phyloP scores from a whole-genome alignment of 192 early-diverging fungal genomes.

The Backusella liffmaniae region DNA sequence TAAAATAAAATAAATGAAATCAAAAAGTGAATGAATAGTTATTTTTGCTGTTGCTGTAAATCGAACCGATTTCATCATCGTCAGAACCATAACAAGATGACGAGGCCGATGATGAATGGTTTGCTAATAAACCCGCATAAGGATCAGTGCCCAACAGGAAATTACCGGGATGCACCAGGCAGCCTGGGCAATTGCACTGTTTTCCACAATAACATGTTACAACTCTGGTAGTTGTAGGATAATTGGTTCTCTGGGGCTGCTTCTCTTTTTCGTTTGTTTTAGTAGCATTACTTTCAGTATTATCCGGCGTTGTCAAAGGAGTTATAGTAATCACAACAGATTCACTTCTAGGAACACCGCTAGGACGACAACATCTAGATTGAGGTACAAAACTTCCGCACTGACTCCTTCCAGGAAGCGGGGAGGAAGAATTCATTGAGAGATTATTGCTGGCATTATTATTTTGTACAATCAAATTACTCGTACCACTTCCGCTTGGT shows the following conservation, averaged over 20 bases:
- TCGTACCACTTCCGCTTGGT: background rate
- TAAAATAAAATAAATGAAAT: background rate
- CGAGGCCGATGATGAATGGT: constrained; percentile 9
- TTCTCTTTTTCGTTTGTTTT: background rate
- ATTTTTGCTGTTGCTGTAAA: constrained; percentile 8
- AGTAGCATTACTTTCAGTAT: background rate
- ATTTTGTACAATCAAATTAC: background rate
- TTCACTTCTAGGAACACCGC: background rate
- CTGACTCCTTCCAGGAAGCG: background rate
- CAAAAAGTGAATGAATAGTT: background rate
- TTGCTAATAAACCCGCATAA: constrained; percentile 5
- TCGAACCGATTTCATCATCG: constrained; percentile 3
- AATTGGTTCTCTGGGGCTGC: background rate
- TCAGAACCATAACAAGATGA: constrained; percentile 21
- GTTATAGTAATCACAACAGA: constrained; percentile 21
- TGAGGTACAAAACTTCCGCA: constrained; percentile 13
- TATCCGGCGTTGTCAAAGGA: background rate
- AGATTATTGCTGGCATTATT: background rate
- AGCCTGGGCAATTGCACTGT: constrained; percentile 18
- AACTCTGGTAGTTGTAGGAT: constrained; percentile 7
- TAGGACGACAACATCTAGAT: background rate
- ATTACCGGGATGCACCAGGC: constrained; percentile 24
- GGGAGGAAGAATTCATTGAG: background rate
- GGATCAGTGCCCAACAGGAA: constrained; percentile 16
- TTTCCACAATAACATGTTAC: constrained; percentile 23